These are phyloP conservation scores for Picea abies DNA, from an alignment of 83 land plant genomes.

Conservation along the genomic window DNA sequence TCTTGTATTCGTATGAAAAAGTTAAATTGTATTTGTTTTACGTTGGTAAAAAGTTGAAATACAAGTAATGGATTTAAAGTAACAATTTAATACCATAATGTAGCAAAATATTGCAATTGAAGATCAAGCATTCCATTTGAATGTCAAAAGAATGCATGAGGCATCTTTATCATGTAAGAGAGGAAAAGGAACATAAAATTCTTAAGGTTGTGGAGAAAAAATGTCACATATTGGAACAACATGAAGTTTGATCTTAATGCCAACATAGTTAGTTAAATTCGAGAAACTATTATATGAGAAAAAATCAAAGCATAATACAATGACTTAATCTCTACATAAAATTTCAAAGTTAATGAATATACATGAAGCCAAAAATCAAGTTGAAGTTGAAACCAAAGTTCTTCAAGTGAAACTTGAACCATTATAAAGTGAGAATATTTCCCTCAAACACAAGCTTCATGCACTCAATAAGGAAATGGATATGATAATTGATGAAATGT, in stretches of 20 bases:
- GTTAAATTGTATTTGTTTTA: slow-evolving; percentile 16
- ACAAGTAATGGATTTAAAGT: slow-evolving; percentile 57
- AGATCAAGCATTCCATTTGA: slow-evolving; percentile 67
- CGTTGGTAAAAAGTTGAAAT: slow-evolving; percentile 94
- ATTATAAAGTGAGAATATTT: slow-evolving; percentile 46
- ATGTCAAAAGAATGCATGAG: slow-evolving; percentile 92
- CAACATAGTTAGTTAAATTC: slow-evolving; percentile 49
- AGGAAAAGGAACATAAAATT: slow-evolving; percentile 77
- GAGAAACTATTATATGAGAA: slow-evolving; percentile 28
- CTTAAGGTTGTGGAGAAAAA: slow-evolving; percentile 53
- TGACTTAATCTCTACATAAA: slow-evolving; percentile 14
- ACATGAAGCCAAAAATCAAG: slow-evolving; percentile 18
- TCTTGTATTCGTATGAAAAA: neutral
- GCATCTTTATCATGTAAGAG: slow-evolving; percentile 71
- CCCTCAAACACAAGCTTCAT: slow-evolving; percentile 47
- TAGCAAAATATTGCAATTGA: slow-evolving; percentile 64
- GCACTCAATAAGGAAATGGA: slow-evolving; percentile 42
- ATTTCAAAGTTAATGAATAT: slow-evolving; percentile 24
- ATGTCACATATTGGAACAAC: slow-evolving; percentile 55
- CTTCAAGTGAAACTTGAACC: slow-evolving; percentile 34
- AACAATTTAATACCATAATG: slow-evolving; percentile 56
- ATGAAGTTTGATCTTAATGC: slow-evolving; percentile 60
- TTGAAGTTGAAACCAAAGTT: slow-evolving; percentile 18
- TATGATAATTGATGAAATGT: slow-evolving; percentile 57
- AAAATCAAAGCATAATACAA: neutral